phyloP scores from a whole-genome alignment of 2,329 filamentous ascomycete genomes.

The Penicillium decumbens region DNA sequence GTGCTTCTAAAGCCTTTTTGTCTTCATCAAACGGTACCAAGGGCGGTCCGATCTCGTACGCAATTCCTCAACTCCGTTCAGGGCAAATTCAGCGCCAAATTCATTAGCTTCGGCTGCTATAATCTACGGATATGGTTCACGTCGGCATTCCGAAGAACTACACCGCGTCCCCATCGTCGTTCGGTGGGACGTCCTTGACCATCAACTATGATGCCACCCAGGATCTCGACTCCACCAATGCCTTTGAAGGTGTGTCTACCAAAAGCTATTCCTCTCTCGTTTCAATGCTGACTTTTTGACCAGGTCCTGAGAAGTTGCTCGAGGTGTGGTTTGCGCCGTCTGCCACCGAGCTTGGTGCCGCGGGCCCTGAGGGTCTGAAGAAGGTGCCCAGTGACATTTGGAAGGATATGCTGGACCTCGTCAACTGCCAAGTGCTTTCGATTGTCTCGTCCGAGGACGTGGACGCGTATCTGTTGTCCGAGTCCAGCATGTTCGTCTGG shows the following conservation, averaged over 20 bases:
- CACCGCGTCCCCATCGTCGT: conserved; percentile 72
- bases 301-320: conserved; percentile 90
- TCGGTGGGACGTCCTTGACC: conserved; percentile 77
- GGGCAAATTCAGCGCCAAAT: conserved; percentile 8
- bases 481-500: conserved; percentile 99
- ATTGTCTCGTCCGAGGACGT: conserved; percentile 89
- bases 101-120: conserved; percentile 20
- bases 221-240: conserved; percentile 90
- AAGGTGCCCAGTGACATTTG: conserved; percentile 76
- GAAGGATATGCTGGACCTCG: conserved; percentile 95
- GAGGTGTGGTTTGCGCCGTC: conserved; percentile 97
- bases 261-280: not conserved
- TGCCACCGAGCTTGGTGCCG: conserved; percentile 62
- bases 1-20: conserved; percentile 66
- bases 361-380: conserved; percentile 75
- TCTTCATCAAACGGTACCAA: conserved; percentile 22
- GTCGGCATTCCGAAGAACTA: conserved; percentile 74
- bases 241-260: conserved; percentile 71
- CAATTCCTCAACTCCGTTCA: conserved; percentile 12
- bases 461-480: conserved; percentile 93
- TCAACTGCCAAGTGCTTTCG: conserved; percentile 97
- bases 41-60: conserved; percentile 23
- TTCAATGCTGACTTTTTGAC: conserved; percentile 22
- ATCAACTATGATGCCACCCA: conserved; percentile 94
- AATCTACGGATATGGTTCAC: conserved; percentile 70